Conservation (phyloP, 371 early-diverging fungal species). For the Mucor saturninus region DNA sequence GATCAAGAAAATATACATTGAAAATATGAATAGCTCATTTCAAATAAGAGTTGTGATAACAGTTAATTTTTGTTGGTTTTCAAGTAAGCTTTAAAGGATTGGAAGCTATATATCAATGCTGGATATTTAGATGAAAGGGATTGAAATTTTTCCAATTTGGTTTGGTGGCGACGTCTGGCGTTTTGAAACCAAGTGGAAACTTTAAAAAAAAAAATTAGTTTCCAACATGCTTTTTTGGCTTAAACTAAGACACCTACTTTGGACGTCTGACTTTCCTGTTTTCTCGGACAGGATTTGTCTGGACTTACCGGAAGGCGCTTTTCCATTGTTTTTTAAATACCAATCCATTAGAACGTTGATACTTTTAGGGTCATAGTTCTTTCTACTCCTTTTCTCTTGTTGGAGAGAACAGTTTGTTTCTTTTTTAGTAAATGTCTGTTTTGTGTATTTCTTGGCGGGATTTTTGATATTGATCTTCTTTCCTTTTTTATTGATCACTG, state of each 20-base stretch:
- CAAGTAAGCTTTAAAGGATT: constrained; percentile 28
- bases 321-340: constrained; percentile 38
- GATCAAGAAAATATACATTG: not conserved
- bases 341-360: constrained; percentile 43
- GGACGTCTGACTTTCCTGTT: constrained; percentile 33
- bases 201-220: constrained; percentile 4
- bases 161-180: constrained; percentile 41
- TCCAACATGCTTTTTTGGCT: not conserved
- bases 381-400: constrained; percentile 30
- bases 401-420: not conserved
- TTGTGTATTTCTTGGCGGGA: not conserved
- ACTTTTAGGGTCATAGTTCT: constrained; percentile 38
- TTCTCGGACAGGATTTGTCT: constrained; percentile 28
- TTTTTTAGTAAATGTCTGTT: not conserved
- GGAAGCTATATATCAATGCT: constrained; percentile 33
- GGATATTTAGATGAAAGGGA: constrained; percentile 24
- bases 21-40: too few species aligned
- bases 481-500: not conserved
- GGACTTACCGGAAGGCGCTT: constrained; percentile 29
- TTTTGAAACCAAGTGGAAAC: constrained; percentile 56
- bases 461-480: not conserved
- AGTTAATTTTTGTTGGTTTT: constrained; percentile 9
- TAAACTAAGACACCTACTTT: constrained; percentile 30
- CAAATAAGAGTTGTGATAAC: too few species aligned
- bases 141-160: constrained; percentile 34